Percentiles rank a stretch among this genome's conserved stretches.
phyloP scores from a whole-genome alignment of 2,329 filamentous ascomycete species.

The Drechslerella stenobrocha region DNA sequence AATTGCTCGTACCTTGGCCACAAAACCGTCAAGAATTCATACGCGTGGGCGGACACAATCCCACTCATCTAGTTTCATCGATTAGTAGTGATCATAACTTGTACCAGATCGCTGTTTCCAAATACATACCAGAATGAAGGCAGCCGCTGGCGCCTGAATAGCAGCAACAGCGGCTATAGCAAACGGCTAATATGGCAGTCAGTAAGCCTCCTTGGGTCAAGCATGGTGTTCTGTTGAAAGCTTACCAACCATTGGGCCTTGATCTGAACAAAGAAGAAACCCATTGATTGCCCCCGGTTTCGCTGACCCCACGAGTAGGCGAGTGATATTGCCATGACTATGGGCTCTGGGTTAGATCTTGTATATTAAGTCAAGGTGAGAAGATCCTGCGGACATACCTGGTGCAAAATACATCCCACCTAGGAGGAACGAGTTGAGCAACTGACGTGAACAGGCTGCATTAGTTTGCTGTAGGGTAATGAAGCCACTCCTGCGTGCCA shows the following conservation, averaged over 20 bases:
- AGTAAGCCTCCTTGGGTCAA: not conserved
- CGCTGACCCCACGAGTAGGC: constrained; percentile 41
- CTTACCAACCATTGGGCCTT: constrained; percentile 40
- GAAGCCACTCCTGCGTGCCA: too few relatives aligned
- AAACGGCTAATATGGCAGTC: constrained; percentile 17
- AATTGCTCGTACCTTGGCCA: constrained; percentile 66
- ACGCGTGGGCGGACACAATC: constrained; percentile 83
- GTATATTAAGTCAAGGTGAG: not conserved
- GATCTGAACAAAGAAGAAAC: constrained; percentile 40
- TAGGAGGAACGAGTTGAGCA: constrained; percentile 30
- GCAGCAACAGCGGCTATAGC: constrained; percentile 29
- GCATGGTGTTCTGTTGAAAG: not conserved
- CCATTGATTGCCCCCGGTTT: constrained; percentile 30
- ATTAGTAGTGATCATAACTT: not conserved
- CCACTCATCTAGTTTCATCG: constrained; percentile 66
- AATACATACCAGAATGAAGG: constrained; percentile 8
- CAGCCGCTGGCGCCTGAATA: constrained; percentile 19
- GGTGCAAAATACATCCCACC: constrained; percentile 26
- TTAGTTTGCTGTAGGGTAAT: constrained; percentile 16
- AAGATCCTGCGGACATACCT: constrained; percentile 8
- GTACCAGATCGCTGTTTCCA: not conserved
- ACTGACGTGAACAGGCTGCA: constrained; percentile 7
- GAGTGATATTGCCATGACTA: constrained; percentile 34
- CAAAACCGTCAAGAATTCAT: constrained; percentile 83
- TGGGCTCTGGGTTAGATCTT: not conserved